Base-by-base conservation (phyloP, 257 asterid species). In the Solanum lignicaule region DNA sequence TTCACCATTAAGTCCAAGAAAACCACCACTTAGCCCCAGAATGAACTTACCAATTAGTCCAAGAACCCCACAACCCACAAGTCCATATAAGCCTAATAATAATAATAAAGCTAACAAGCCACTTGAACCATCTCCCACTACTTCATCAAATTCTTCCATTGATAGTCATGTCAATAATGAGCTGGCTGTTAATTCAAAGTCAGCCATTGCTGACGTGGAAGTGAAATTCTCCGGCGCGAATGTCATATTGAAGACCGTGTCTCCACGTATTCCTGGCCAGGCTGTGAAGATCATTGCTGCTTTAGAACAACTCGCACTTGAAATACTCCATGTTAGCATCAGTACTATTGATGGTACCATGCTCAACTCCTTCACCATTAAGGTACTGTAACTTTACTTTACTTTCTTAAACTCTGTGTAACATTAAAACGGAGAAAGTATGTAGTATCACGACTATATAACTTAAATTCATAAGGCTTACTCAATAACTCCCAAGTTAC, bases 141-240 rank as follows among this genome's bases (percentile, higher is more conserved):
- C 95, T 3, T 87, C 95, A 23, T 87, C 95, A 2, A 55, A 93
- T 27, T 91, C 95, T 21, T 89, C 93, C 35, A 91, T 90, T 21
- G 92, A 93, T 75, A 92, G 91, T 21, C 83, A 74, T 46, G 87
- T 90, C 46, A 95, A 95, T 68, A 95, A 95, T 62, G 98, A 96
- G 89, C 98, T 96, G 4, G 98, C 95, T 36, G 99, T 95, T 0
- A 93, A 92, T 36, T 96, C 98, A 0, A 94, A 92, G 85, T 94
- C 99, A 7, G 94, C 93, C 4, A 35, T 92, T 39, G 98, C 98
- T 15, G 97, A 96, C 5, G 99, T 96, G n/a, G 99, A 94, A 90
- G 99, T 96, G 14, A 96, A 94, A 71, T 96, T 96, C 81, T 91
- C 95, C 3, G 98, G 98, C 62, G 91, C 97, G 1, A 96, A 96